Conservation (phyloP, 140 eudicot species). For the Erigeron philadelphicus region DNA sequence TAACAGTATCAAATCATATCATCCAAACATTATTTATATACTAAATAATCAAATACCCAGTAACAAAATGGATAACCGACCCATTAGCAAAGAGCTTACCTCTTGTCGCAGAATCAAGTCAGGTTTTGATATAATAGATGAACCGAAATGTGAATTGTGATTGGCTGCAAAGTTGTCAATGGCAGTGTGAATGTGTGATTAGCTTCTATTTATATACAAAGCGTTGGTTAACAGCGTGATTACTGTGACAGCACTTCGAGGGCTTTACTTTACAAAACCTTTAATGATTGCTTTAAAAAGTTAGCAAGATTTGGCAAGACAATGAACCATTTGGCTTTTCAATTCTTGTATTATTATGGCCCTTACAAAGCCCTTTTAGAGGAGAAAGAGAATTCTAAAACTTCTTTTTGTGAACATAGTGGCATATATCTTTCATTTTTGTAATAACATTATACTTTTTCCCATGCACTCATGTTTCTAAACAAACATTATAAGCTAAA, state of each 20-base stretch:
- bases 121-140: conserved; percentile 27
- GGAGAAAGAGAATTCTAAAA: conserved; percentile 24
- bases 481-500: conserved; percentile 16
- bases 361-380: conserved; percentile 25
- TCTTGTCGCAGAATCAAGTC: conserved; percentile 20
- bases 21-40: too few relatives aligned
- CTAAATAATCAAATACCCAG: conserved; percentile 16
- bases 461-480: conserved; percentile 25
- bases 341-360: conserved; percentile 30
- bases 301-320: conserved; percentile 38
- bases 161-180: conserved; percentile 31
- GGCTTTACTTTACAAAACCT: conserved; percentile 29
- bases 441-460: conserved; percentile 18
- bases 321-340: conserved; percentile 31
- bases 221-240: conserved; percentile 17
- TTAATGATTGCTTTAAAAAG: conserved; percentile 35
- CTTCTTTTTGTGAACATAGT: conserved; percentile 31
- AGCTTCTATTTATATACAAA: conserved; percentile 28
- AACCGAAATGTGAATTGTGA: conserved; percentile 25
- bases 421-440: conserved; percentile 36
- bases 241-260: conserved; percentile 14
- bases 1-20: conserved; percentile 19
- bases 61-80: not conserved
- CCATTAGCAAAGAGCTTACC: conserved; percentile 27
- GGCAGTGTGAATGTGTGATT: not conserved